Evolutionary conservation across 352 stramenopile genomes (phyloP), one percentile per base, ranked within the genome.

Genomic region (Globisporangium cylindrosporum): DNA sequence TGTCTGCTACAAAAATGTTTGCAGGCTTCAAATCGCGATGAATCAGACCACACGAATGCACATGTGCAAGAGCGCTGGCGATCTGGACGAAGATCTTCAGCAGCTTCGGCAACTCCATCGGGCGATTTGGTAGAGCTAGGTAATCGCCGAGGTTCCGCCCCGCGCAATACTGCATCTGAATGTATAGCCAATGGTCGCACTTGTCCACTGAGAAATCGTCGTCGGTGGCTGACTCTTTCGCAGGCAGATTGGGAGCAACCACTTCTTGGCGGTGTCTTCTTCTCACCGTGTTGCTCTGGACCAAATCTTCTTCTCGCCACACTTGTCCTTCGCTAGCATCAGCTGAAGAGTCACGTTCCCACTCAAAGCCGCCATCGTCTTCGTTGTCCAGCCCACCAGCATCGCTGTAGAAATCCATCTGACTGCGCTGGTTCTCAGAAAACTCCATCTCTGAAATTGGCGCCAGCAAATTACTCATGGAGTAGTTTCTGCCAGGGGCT

Each of bases 141-240:
- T 93, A 96, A 51, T 97, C 86, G 10, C 79, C 85, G n/a, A 97
- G 80, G 27, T 93, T 97, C 53, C 89, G 80, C 0, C 80, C 84
- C 20, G 88, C 88, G 73, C 90, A 98, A 73, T 96, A 96, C 64
- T 93, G 88, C 92, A 98, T 98, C 70, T 98, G 90, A 58, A 98
- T 98, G 68, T 95, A 98, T 59, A 98, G 68, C 85, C 87, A 93
- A 67, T 97, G 89, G 57, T 96, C 90, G 68, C 83, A 93, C 36
- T 78, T 81, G 59, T 92, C 81, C 20, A 67, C 58, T 1, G 80
- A 75, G 46, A 84, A 79, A 61, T 92, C 80, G 43, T 82, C 81
- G 24, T 75, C 75, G 25, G 54, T 74, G 6, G 56, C 64, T n/a
- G 60, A 64, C 59, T 66, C 59, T 60, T 64, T 65, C 18, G 27